These are phyloP conservation scores for Verticillium alfalfae DNA, from an alignment of 2,329 filamentous ascomycete species.

Conservation along the genomic window DNA sequence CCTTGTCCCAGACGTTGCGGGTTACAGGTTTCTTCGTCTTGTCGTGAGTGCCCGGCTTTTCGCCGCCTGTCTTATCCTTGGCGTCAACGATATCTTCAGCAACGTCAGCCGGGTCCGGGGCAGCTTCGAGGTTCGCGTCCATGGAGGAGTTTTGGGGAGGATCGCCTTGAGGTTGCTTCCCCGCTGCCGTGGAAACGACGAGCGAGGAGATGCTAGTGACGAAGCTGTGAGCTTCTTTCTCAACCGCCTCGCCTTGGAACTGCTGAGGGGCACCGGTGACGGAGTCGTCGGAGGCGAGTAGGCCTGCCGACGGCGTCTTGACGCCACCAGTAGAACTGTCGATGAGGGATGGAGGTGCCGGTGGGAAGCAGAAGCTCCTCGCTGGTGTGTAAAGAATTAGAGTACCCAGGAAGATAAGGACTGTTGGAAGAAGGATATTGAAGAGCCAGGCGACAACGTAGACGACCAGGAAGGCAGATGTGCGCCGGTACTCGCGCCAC, in stretches of 20 bases:
- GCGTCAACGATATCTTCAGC: constrained; percentile 31
- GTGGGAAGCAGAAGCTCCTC: constrained; percentile 64
- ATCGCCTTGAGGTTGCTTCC: constrained; percentile 67
- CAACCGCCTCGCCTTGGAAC: constrained; percentile 76
- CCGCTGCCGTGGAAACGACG: constrained; percentile 68
- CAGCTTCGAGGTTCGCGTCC: constrained; percentile 15
- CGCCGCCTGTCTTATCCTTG: constrained; percentile 38
- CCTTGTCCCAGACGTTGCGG: constrained; percentile 70
- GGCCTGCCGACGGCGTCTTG: constrained; percentile 70
- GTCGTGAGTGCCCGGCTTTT: constrained; percentile 46
- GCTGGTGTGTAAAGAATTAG: constrained; percentile 62
- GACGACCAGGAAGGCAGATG: constrained; percentile 53
- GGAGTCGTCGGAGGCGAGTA: constrained; percentile 70
- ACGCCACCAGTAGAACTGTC: constrained; percentile 64
- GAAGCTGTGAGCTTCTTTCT: constrained; percentile 77
- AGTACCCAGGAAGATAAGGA: constrained; percentile 53
- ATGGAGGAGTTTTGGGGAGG: constrained; percentile 39
- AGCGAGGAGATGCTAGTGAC: constrained; percentile 66
- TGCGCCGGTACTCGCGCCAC: constrained; percentile 69
- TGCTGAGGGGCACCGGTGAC: constrained; percentile 79
- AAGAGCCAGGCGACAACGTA: constrained; percentile 64
- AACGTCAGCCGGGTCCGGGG: constrained; percentile 43
- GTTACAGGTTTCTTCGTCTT: constrained; percentile 77
- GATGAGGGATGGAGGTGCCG: constrained; percentile 70
- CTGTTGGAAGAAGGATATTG: constrained; percentile 61